Base-by-base conservation (phyloP, 441 rosid genomes). In the Pelargonium exstipulatum region DNA sequence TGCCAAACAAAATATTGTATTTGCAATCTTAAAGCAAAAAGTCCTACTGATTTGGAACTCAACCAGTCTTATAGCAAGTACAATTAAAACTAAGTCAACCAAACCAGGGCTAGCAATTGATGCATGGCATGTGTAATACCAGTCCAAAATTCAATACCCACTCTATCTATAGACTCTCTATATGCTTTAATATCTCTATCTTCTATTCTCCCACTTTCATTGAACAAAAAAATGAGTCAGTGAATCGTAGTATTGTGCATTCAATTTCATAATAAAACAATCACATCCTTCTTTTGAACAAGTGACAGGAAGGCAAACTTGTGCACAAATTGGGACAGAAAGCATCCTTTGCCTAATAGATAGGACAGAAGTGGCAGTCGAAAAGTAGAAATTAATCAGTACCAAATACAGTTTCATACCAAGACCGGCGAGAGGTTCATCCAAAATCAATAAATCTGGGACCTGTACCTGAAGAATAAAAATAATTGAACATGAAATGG, bases 371-470 rank as follows among this genome's bases (percentile, higher is more conserved):
- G 62, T 55, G 12, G 26, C 62, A 55, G 61, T 22, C 58, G 14
- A 4, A 69, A 55, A 53, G 62, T 22, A 69, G 65, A 43, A 74
- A 78, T 22, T 18, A 64, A 64, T 53, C 69, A 43, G 51, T 46
- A 76, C 55, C 1, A 68, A 70, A 77, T 62, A 17, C 57, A 70
- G 71, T 62, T 29, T 22, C 88, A 74, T 90, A 94, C 96, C 99
- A 76, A 91, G 95, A 73, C 99, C 97, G 75, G 96, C 96, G 69
- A 94, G 96, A 65, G 97, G 99, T 76, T 94, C 99, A 69, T 94
- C 99, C 86, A 91, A 72, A 80, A 94, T 86, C 81, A 94, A 65
- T 66, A 90, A 73, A 71, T 90, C 94, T 67, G 97, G 99, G 58
- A 88, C 90, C 74, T 90, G 89, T 49, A 88, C 95, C 97, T 94